Evolutionary conservation across 345 rosid genomes (phyloP).

Genomic region (Lagerstroemia speciosa): DNA sequence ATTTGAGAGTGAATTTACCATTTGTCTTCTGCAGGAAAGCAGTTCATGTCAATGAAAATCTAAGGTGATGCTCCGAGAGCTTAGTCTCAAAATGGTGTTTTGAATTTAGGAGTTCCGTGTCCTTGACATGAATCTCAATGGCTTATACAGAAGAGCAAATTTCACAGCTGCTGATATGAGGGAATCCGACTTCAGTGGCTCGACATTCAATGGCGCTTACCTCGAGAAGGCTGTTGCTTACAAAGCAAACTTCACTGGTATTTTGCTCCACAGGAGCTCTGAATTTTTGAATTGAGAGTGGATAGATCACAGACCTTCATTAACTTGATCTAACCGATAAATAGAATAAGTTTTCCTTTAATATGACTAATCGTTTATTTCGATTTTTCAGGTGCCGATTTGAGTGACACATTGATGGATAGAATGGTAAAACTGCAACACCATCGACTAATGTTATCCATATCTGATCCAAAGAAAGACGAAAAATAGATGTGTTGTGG

Average conservation of each 20-base stretch:
- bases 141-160: slow-evolving; percentile 77
- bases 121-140: slow-evolving; percentile 15
- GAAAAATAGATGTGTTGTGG: not conserved
- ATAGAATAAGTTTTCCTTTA: not conserved
- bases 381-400: slow-evolving; percentile 65
- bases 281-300: not conserved
- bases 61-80: slow-evolving; percentile 38
- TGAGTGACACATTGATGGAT: slow-evolving; percentile 97
- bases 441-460: not conserved
- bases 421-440: slow-evolving; percentile 56
- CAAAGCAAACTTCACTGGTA: slow-evolving; percentile 86
- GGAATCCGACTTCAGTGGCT: slow-evolving; percentile 90
- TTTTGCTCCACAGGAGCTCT: not conserved
- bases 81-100: not conserved
- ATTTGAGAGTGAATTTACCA: slow-evolving; percentile 9
- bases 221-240: slow-evolving; percentile 94
- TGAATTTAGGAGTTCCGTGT: slow-evolving; percentile 1
- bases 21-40: slow-evolving; percentile 54
- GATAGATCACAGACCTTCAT: not conserved
- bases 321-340: not conserved
- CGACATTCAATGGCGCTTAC: slow-evolving; percentile 90
- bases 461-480: not conserved
- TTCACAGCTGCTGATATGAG: slow-evolving; percentile 96
- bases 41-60: slow-evolving; percentile 69
- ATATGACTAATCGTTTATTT: not conserved